Evolutionary conservation across 2,329 filamentous ascomycete species (phyloP).

Genomic region (Arthrobotrys sinensis): DNA sequence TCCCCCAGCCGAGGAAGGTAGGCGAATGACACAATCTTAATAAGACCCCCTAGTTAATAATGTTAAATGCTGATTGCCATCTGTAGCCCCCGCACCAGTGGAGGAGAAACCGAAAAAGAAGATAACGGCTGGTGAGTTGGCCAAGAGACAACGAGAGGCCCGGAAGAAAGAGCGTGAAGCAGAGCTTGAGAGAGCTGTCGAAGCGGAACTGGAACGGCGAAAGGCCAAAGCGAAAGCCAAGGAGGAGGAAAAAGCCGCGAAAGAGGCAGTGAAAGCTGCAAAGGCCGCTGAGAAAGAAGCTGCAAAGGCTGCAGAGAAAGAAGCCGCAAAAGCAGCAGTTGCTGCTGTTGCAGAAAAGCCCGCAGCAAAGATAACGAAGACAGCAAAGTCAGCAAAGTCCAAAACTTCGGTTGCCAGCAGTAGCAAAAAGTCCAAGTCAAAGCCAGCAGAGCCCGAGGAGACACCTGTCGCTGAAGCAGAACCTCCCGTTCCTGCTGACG

Average conservation of each 20-base stretch:
- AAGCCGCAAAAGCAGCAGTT: conserved; percentile 2
- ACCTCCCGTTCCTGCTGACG: conserved; percentile 30
- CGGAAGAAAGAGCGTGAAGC: conserved; percentile 34
- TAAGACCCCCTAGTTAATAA: not conserved
- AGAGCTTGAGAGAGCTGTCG: conserved; percentile 46
- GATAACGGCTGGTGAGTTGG: conserved; percentile 59
- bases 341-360: conserved; percentile 21
- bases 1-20: conserved; percentile 34
- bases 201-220: conserved; percentile 47
- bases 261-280: conserved; percentile 49
- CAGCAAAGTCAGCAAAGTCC: conserved; percentile 3
- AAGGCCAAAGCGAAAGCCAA: conserved; percentile 53
- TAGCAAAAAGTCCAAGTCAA: conserved; percentile 31
- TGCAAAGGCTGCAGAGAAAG: conserved; percentile 39
- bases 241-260: conserved; percentile 49
- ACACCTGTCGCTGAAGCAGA: conserved; percentile 37
- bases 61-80: conserved; percentile 7
- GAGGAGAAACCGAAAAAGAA: conserved; percentile 56
- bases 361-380: conserved; percentile 19
- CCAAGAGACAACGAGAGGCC: conserved; percentile 46
- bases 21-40: not conserved
- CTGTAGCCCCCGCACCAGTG: conserved; percentile 11
- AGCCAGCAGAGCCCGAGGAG: conserved; percentile 36
- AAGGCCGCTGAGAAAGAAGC: conserved; percentile 46
- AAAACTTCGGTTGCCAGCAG: conserved; percentile 6